phyloP scores from a whole-genome alignment of 2,329 filamentous ascomycete species.

The Epichloe hybrida region DNA sequence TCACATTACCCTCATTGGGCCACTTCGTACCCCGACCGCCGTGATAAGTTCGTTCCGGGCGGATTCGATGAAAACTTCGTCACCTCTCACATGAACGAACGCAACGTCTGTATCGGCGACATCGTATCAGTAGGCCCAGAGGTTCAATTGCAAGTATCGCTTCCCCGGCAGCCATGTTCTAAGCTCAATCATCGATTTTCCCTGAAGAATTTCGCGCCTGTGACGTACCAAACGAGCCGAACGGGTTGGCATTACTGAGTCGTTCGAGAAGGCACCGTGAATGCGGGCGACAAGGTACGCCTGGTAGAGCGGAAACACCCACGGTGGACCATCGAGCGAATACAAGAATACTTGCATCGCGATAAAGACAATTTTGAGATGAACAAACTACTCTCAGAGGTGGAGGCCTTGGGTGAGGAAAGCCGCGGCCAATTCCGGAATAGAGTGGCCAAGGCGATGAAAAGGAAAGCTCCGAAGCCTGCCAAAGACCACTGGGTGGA shows the following conservation, averaged over 20 bases:
- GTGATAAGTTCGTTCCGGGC: slow-evolving; percentile 38
- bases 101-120: slow-evolving; percentile 53
- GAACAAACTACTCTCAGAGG: slow-evolving; percentile 36
- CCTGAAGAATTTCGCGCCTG: slow-evolving; percentile 46
- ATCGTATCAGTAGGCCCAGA: slow-evolving; percentile 36
- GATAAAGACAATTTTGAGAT: slow-evolving; percentile 36
- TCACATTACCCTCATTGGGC: slow-evolving; percentile 45
- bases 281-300: slow-evolving; percentile 41
- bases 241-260: slow-evolving; percentile 57
- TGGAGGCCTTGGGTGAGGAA: slow-evolving; percentile 37
- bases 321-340: slow-evolving; percentile 46
- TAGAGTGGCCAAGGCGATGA: slow-evolving; percentile 34
- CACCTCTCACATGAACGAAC: slow-evolving; percentile 43
- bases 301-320: slow-evolving; percentile 43
- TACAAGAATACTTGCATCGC: slow-evolving; percentile 50
- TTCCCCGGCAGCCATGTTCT: slow-evolving; percentile 52
- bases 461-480: slow-evolving; percentile 12
- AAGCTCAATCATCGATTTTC: slow-evolving; percentile 54
- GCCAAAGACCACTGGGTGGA: slow-evolving; percentile 26
- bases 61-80: slow-evolving; percentile 55
- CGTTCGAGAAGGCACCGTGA: slow-evolving; percentile 38
- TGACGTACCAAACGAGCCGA: slow-evolving; percentile 40
- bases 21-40: slow-evolving; percentile 35
- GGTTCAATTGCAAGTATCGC: slow-evolving; percentile 42
- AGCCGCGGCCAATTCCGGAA: slow-evolving; percentile 32